Base-by-base conservation (phyloP, 1,139 yeast species). In the Candida neerlandica region DNA sequence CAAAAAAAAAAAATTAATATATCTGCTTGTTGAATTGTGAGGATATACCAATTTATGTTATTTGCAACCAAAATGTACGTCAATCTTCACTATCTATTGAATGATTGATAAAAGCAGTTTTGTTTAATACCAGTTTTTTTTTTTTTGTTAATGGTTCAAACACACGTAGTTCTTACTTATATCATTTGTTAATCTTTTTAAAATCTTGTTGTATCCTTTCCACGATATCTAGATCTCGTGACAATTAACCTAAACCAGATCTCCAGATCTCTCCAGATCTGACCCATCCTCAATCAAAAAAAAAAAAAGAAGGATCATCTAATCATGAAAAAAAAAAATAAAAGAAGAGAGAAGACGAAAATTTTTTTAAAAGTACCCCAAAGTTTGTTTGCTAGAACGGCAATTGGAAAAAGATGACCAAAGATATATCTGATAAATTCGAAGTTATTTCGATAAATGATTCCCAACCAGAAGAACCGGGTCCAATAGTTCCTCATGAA, bases 401-500 rank as follows among this genome's bases (percentile, higher is more conserved):
- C 42, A 39, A 14, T n/a, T 11, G 19, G 3, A n/a, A 12, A 15
- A 26, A 43, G 3, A 49, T 46, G 48, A 47, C 51, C 4, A 49
- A 50, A 30, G 45, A 43, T 10, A 12, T 51, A 18, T 43, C 52
- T 1, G 54, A 58, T 23, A 63, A 64, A 38, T 48, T 66, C 3
- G 73, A 71, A 53, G 68, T 69, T 10, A 62, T 71, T 40, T 61
- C 68, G 10, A 70, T 71, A 32, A 71, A 71, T 47, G 76, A 71
- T 50, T 55, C 61, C 14, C 48, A 53, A 19, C 65, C 63, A 2
- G 61, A 59, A 21, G 61, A 58, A n/a, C 48, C 51, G 1, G 73
- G 66, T 18, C 75, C 73, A 1, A 50, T 70, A 0, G 73, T 73
- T 12, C 96, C 96, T 2, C 81, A 79, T 54, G 86, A 84, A 51